Evolutionary conservation across 1,284 basidiomycete genomes (phyloP), one percentile per base, ranked within the genome.

Genomic region (Ceratobasidium sp.): DNA sequence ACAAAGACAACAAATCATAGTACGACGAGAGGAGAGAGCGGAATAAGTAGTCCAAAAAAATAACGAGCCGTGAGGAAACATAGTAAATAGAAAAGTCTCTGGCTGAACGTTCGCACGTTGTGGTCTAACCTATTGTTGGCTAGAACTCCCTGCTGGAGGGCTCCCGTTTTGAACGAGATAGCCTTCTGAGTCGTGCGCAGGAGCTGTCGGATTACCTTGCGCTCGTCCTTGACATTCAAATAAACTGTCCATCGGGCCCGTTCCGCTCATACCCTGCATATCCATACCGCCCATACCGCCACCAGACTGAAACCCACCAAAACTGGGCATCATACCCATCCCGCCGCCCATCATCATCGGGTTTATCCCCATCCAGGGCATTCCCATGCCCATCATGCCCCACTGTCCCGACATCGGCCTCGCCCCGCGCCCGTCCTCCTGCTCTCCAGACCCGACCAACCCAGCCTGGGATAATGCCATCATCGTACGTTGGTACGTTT

Each of bases 401-500:
- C 55, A 55, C 47, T 38, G 49, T 55, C 62, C 72, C 21, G 76
- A 70, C 58, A 73, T 74, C 16, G 76, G 75, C 8, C 73, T 73
- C n/a, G 79, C 77, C 44, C 80, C 82, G 21, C 82, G 85, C 66
- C 79, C 79, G 18, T 84, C 86, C 16, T 84, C 90, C 16, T 86
- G 85, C 75, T 93, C 88, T 1, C 72, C 72, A 18, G 72, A 64
- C n/a, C 61, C 69, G 35, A 63, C 57, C 14, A 91, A 92, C 21
- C 92, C 92, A 13, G 90, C 89, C 46, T 87, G 85, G 8, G 93
- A 95, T 82, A 93, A 94, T 47, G 91, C 87, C 85, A 94, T 89
- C 92, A 96, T 95, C n/a, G 94, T 93, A 80, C 82, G 82, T 61
- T 82, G 82, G 76, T 96, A 96, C 0, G 95, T 95, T 79, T 94